Evolutionary conservation across 2,329 filamentous ascomycete genomes (phyloP).

Genomic region (Trichoderma sp.): DNA sequence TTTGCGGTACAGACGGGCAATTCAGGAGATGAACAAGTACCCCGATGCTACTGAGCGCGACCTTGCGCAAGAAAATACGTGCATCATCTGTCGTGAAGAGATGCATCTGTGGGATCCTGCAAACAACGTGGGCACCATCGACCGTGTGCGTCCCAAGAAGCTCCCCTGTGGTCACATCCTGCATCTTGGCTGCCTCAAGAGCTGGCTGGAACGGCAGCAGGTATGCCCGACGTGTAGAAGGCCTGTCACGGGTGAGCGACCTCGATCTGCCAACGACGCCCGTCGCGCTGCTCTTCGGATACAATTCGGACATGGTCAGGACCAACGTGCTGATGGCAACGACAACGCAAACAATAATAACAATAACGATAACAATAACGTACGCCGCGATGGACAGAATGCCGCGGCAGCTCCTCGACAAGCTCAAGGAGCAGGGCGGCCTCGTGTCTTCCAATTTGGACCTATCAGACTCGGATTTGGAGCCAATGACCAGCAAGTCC

Average conservation of each 20-base stretch:
- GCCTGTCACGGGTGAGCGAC: slow-evolving; percentile 57
- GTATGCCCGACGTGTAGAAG: slow-evolving; percentile 93
- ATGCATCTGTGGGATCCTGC: slow-evolving; percentile 77
- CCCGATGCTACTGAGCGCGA: slow-evolving; percentile 89
- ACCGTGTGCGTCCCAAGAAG: slow-evolving; percentile 89
- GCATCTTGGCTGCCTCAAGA: slow-evolving; percentile 91
- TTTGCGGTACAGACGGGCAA: slow-evolving; percentile 85
- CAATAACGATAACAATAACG: slow-evolving; percentile 21
- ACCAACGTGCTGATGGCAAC: slow-evolving; percentile 28
- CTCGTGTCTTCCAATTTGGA: slow-evolving; percentile 70
- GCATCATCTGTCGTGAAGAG: slow-evolving; percentile 95
- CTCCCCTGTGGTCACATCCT: slow-evolving; percentile 94
- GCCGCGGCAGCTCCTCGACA: slow-evolving; percentile 27
- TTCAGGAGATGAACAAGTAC: slow-evolving; percentile 92
- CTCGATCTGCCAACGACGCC: slow-evolving; percentile 30
- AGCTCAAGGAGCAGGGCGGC: slow-evolving; percentile 33
- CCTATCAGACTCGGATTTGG: slow-evolving; percentile 76
- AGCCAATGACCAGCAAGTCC: slow-evolving; percentile 66
- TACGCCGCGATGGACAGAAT: slow-evolving; percentile 22
- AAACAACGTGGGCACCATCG: slow-evolving; percentile 67
- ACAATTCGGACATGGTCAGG: slow-evolving; percentile 31
- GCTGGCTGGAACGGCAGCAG: slow-evolving; percentile 96
- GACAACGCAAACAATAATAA: slow-evolving; percentile 6
- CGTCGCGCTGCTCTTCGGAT: slow-evolving; percentile 34
- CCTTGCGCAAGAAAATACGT: slow-evolving; percentile 82